Conservation (phyloP, 805 yeast genomes). For the Vanderwaltozyma tropicalis region DNA sequence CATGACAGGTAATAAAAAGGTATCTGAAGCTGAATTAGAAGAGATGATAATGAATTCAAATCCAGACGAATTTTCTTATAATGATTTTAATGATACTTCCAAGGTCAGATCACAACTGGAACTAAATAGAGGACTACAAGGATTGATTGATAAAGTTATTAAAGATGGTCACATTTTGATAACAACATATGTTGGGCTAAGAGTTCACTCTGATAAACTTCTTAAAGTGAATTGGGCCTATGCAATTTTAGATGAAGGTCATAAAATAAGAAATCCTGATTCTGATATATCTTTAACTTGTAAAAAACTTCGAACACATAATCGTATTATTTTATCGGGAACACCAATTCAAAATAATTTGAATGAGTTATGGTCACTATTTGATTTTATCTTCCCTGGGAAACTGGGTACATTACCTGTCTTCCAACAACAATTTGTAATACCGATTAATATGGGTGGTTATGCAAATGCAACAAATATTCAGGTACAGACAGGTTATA, state of each 20-base stretch:
- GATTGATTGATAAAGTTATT: conserved; percentile 42
- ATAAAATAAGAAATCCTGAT: conserved; percentile 91
- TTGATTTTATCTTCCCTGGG: conserved; percentile 94
- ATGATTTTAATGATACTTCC: conserved; percentile 25
- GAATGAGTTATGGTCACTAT: conserved; percentile 85
- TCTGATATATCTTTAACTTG: conserved; percentile 77
- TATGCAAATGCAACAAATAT: conserved; percentile 94
- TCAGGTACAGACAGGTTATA: conserved; percentile 92
- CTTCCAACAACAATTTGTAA: conserved; percentile 82
- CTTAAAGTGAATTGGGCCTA: conserved; percentile 79
- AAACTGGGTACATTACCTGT: conserved; percentile 90
- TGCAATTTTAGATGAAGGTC: conserved; percentile 91
- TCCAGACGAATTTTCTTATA: conserved; percentile 35
- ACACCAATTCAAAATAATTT: conserved; percentile 95
- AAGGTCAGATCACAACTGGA: conserved; percentile 23
- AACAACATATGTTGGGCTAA: conserved; percentile 84
- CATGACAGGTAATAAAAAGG: conserved; percentile 36
- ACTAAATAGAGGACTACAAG: conserved; percentile 19
- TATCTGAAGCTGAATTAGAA: conserved; percentile 44
- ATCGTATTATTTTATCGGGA: conserved; percentile 83
- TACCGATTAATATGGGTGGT: conserved; percentile 94
- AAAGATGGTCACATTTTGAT: conserved; percentile 71
- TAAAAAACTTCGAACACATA: conserved; percentile 74
- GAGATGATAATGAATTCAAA: conserved; percentile 31
- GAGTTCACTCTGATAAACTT: conserved; percentile 52